Base-by-base conservation (phyloP, 495 filamentous ascomycete species). In the Pyrenula aspistea region DNA sequence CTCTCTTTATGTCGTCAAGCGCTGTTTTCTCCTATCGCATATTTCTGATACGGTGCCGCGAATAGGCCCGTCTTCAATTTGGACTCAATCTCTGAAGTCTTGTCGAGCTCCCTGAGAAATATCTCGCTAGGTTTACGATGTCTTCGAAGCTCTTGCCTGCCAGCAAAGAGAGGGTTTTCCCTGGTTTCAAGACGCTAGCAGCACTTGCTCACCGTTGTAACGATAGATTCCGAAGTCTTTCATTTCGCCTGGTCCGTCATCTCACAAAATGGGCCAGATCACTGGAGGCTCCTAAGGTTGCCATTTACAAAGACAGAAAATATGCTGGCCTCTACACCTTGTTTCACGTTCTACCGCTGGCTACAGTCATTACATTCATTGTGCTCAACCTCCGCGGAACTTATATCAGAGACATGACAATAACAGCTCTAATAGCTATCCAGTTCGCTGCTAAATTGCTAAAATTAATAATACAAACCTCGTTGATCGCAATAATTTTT, bases 371-470 rank as follows among this genome's bases (percentile, higher is more conserved):
- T 24, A 20, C 50, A 4, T 20, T 52, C 50, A 21, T 52, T 4
- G 19, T 52, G 8, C 4, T 24, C 19, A 52, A 52, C 50, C 8
- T 52, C 50, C n/a, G 22, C 19, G 8, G 10, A 52, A 52, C 50
- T 10, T 52, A 21, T 24, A 20, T 52, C 8, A 19, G 50, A 8
- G n/a, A 20, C 10, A 52, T 52, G 8, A 21, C 50, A 24, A 52
- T 19, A 8, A 24, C n/a, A 15, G 57, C 56, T 21, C 52, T 61
- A 36, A 36, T 22, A 22, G 55, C 56, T 36, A 50, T 57, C 23
- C 63, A 67, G 50, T 55, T 64, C 31, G 60, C 56, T 1, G 61
- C 63, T 3, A 67, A 67, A 51, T 15, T 58, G 12, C 59, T 65
- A 31, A 63, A 67, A 53, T 59, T 65, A 10, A 49, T 59, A 20